Base-by-base conservation (phyloP, 768 basidiomycete species). In the Lactarius quietus region DNA sequence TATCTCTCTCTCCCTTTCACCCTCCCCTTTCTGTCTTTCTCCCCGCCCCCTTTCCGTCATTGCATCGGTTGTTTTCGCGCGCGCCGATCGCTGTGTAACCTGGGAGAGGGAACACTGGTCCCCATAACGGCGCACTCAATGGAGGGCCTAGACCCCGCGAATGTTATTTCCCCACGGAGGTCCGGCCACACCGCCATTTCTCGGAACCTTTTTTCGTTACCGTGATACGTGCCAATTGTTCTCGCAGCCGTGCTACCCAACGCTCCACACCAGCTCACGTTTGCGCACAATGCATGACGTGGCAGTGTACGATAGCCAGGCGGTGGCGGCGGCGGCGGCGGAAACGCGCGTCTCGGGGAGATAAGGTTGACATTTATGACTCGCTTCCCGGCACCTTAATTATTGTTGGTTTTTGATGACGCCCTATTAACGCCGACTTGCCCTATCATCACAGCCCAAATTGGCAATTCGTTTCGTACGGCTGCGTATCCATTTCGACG, bases 391-490 rank as follows among this genome's bases (percentile, higher is more conserved):
- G 43, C 43, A 9, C n/a, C 29, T 28, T 29, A 33, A 33, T 33
- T 33, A 8, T 33, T 33, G 5, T 6, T 0, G 18, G 10, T 8
- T 20, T 54, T n/a, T 8, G 53, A 54, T 20, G 26, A 28, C 48
- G 31, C 56, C 55, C 35, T 17, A 17, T 38, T 59, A 10, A 59
- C 57, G 14, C 48, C 36, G 1, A 23, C 3, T 29, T 12, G 14
- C n/a, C 10, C 57, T 61, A 51, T 35, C 70, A n/a, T n/a, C n/a
- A n/a, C n/a, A 95, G 89, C 69, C 78, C 83, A 23, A 90, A 88
- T 72, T 98, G 95, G 95, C 94, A 96, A 73, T 80, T 93, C 62
- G 82, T 96, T 63, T 85, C 90, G 0, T 87, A 93, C 72, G 92
- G 86, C 0, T 97, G 93, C 73, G 82, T 85, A 0, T 81, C 83